Base-by-base conservation (phyloP, 176 grass and related monocot species). In the Bromus sterilis region DNA sequence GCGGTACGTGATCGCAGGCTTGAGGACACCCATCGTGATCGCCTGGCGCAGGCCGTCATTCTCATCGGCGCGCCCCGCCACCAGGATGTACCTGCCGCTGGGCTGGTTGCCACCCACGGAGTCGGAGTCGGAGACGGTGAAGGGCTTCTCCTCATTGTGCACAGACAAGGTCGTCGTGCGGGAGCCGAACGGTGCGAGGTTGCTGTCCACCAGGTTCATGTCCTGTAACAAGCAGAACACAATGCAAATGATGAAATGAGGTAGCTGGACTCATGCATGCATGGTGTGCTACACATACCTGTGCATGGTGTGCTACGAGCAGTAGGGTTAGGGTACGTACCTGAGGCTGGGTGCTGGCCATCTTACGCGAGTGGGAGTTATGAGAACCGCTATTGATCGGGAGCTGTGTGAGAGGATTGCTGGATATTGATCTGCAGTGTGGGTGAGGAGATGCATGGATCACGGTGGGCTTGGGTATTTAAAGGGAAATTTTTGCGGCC, bases 1-100 rank as follows among this genome's bases (percentile, higher is more conserved):
- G 3, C 85, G 80, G 61, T 91, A 91, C 26, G 89, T 84, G 28
- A 91, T 26, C 11, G 65, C n/a, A 0, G 78, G 36, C 77, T 48
- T 73, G 1, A 90, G 16, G 60, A 4, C 73, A 41, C 66, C 88
- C 13, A 5, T 0, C 0, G 75, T 24, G 32, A 83, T 56, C 29
- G 44, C 56, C 25, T 85, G 89, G 23, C 30, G 14, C 85, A 77
- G 39, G 15, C 85, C 85, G 51, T 82, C 72, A 7, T 87, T 64
- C 40, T 70, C 79, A 31, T 9, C 23, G 79, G 7, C 63, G 23
- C 79, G 85, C 8, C 62, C 35, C 16, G 31, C 3, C 23, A 80
- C 85, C 1, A 70, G 23, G 51, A 60, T 6, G 63, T 87, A 77
- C 62, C 72, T 62, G 18, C 79, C 72, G 51, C 49, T 86, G 14